These are phyloP conservation scores for Aspergillus luchuensis DNA, from an alignment of 2,329 filamentous ascomycete genomes.

Conservation along the genomic window DNA sequence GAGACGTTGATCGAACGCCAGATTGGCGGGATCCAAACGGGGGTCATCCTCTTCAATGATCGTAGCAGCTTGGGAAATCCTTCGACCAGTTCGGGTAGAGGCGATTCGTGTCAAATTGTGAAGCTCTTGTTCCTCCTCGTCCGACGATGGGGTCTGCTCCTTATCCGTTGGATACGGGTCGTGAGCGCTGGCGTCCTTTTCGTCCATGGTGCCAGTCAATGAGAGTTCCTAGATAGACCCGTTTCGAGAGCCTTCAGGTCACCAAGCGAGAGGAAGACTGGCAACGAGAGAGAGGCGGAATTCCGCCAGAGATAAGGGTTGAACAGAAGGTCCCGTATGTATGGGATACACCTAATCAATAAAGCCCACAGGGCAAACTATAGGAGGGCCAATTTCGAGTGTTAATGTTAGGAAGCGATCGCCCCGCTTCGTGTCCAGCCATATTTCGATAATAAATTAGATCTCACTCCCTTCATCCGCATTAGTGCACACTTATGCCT, in stretches of 20 bases:
- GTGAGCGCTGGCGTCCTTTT: not conserved
- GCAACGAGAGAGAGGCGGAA: not conserved
- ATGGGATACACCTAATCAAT: not conserved
- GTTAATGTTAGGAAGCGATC: not conserved
- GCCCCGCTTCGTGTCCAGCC: not conserved
- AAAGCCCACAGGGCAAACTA: not conserved
- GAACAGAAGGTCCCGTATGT: not conserved
- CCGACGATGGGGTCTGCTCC: not conserved
- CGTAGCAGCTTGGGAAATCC: slow-evolving; percentile 19
- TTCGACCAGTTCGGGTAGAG: slow-evolving; percentile 26
- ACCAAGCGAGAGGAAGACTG: not conserved
- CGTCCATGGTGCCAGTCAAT: not conserved
- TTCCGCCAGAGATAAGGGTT: not conserved
- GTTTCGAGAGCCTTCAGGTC: not conserved
- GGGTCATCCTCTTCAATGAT: slow-evolving; percentile 20
- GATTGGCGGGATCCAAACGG: slow-evolving; percentile 26
- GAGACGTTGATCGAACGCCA: slow-evolving; percentile 28
- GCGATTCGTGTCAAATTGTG: slow-evolving; percentile 24
- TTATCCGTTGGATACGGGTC: not conserved
- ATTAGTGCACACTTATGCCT: not conserved
- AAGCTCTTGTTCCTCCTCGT: not conserved
- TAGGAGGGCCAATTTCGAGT: not conserved
- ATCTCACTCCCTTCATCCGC: not conserved
- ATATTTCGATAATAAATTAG: not conserved
- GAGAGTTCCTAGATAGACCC: not conserved